Percentiles rank a stretch among this genome's conserved stretches.
phyloP scores from a whole-genome alignment of 176 grass and related monocot species.

The Neostapfia colusana region DNA sequence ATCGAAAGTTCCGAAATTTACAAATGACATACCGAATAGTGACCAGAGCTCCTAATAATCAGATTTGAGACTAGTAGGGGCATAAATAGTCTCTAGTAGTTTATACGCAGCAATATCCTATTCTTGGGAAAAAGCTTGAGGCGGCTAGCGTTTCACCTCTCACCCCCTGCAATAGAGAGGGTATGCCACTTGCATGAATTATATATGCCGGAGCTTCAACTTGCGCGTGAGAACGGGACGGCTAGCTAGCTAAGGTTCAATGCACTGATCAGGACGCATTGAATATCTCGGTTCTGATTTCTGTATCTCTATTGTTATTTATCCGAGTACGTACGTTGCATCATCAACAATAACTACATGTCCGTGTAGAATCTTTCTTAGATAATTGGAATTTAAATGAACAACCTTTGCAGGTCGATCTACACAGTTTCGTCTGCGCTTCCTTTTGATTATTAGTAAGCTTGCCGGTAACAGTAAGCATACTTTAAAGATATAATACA shows the following conservation, averaged over 20 bases:
- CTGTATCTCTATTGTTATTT: not conserved
- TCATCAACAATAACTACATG: slow-evolving; percentile 11
- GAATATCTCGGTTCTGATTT: slow-evolving; percentile 5
- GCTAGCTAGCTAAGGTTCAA: slow-evolving; percentile 31
- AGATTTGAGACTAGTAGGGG: too few species aligned
- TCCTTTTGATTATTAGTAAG: too few species aligned
- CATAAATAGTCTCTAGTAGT: too few species aligned
- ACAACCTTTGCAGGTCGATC: not conserved
- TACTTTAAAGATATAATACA: too few species aligned
- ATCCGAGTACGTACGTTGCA: not conserved
- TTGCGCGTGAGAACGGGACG: slow-evolving; percentile 17
- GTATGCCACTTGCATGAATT: slow-evolving; percentile 2
- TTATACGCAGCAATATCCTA: too few species aligned
- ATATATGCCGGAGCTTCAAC: slow-evolving; percentile 14
- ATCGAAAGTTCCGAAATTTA: too few species aligned
- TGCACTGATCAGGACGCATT: slow-evolving; percentile 23
- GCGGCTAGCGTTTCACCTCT: not conserved
- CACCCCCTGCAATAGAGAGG: not conserved
- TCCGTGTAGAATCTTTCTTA: not conserved
- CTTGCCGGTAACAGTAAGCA: too few species aligned
- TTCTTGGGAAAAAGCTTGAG: not conserved
- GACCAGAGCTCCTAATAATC: too few species aligned
- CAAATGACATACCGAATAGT: too few species aligned
- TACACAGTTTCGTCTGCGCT: not conserved
- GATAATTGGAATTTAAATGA: not conserved